A percentile compares a stretch with the other conserved stretches of the same genome.
Conservation (phyloP, 495 filamentous ascomycete species). For the Massariosphaeria phaeospora region DNA sequence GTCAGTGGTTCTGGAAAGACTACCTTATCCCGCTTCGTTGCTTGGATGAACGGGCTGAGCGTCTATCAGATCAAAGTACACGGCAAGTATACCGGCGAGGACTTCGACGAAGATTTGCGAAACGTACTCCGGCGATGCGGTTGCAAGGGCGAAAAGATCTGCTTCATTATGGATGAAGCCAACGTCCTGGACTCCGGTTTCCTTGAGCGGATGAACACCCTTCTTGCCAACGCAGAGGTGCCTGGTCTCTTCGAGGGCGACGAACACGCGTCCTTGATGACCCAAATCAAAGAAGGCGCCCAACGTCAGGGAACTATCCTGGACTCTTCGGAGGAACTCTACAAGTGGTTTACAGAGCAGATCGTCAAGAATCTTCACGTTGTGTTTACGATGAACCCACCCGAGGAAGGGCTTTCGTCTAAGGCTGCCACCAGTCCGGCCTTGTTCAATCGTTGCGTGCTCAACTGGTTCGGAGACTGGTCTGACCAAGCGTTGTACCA, state of each 20-base stretch:
- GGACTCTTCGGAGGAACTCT: constrained; percentile 95
- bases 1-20: constrained; percentile 98
- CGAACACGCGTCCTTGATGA: constrained; percentile 94
- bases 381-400: constrained; percentile 99
- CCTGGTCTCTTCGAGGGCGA: constrained; percentile 97
- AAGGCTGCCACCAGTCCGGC: constrained; percentile 97
- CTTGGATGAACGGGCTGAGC: constrained; percentile 99
- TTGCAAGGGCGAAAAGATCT: constrained; percentile 98
- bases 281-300: constrained; percentile 94
- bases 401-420: constrained; percentile 86
- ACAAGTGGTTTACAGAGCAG: constrained; percentile 99
- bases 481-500: constrained; percentile 98
- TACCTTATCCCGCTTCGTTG: constrained; percentile 93
- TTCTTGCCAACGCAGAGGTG: constrained; percentile 96
- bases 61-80: constrained; percentile 99
- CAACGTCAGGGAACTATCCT: constrained; percentile 91
- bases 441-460: constrained; percentile 96
- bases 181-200: constrained; percentile 98
- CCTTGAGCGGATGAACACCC: constrained; percentile 97
- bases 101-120: constrained; percentile 95
- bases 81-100: constrained; percentile 94
- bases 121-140: constrained; percentile 89
- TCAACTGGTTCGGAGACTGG: constrained; percentile 99
- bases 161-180: constrained; percentile 99
- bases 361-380: constrained; percentile 99